These are phyloP conservation scores for Brasilioporus rufonigricans DNA, from an alignment of 768 basidiomycete genomes.

Conservation along the genomic window DNA sequence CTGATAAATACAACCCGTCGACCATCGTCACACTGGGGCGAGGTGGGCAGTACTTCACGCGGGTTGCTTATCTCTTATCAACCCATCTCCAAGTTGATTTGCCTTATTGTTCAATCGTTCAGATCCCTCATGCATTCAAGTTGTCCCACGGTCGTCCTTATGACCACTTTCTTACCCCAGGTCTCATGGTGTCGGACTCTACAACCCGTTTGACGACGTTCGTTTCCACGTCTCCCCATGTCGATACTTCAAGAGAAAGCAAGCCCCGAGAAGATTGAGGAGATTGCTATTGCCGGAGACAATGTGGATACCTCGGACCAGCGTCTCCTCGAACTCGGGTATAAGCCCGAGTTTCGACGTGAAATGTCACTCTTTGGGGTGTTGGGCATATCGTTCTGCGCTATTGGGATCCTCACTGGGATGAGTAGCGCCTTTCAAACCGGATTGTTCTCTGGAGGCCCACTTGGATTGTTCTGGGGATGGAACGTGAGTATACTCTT, in stretches of 20 bases:
- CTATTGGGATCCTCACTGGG: constrained; percentile 58
- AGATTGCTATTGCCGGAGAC: background rate
- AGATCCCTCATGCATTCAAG: background rate
- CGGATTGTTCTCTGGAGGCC: constrained; percentile 56
- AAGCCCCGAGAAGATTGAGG: constrained; percentile 16
- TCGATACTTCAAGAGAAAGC: background rate
- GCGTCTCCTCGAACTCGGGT: constrained; percentile 50
- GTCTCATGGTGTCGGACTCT: background rate
- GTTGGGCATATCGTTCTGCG: constrained; percentile 57
- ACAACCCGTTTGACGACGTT: background rate
- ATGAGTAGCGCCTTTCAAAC: constrained; percentile 63
- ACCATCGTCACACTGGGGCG: too few relatives aligned
- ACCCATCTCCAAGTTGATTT: background rate
- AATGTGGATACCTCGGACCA: constrained; percentile 31
- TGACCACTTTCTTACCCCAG: constrained; percentile 2
- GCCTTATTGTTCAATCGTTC: background rate
- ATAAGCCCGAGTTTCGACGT: constrained; percentile 53
- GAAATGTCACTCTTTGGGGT: constrained; percentile 61
- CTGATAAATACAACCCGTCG: too few relatives aligned
- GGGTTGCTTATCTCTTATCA: constrained; percentile 4
- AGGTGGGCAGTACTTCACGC: too few relatives aligned
- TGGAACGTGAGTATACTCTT: constrained; percentile 47
- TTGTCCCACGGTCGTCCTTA: constrained; percentile 10
- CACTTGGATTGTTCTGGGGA: constrained; percentile 58
- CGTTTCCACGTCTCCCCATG: constrained; percentile 1